A percentile compares a stretch with the other conserved stretches of the same genome.
These are phyloP conservation scores for Aspergillus homomorphus DNA, from an alignment of 495 filamentous ascomycete species.

Conservation along the genomic window DNA sequence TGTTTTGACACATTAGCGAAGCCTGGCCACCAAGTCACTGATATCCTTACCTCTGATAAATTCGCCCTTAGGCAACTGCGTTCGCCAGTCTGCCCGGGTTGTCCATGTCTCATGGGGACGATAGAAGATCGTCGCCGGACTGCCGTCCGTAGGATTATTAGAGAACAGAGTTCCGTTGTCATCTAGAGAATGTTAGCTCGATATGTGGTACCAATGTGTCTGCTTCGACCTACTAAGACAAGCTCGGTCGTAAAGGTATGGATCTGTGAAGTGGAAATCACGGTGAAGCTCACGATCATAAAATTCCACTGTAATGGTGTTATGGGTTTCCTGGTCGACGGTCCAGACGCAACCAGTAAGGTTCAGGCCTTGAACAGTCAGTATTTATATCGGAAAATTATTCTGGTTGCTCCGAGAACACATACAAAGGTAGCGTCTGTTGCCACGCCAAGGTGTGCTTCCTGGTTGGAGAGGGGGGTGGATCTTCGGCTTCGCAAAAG, in stretches of 20 bases:
- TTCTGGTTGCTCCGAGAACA: not conserved
- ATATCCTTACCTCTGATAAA: slow-evolving; percentile 53
- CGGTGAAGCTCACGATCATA: slow-evolving; percentile 89
- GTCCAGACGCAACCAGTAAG: slow-evolving; percentile 95
- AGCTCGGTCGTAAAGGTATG: slow-evolving; percentile 93
- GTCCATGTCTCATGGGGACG: slow-evolving; percentile 98
- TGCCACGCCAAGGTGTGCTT: slow-evolving; percentile 92
- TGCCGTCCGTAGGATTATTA: slow-evolving; percentile 64
- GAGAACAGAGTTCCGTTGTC: slow-evolving; percentile 86
- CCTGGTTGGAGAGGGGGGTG: slow-evolving; percentile 89
- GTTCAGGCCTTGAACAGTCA: slow-evolving; percentile 60
- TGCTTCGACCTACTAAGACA: slow-evolving; percentile 58
- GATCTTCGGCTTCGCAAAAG: slow-evolving; percentile 59
- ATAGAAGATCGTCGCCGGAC: slow-evolving; percentile 86
- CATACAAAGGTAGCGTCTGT: slow-evolving; percentile 82
- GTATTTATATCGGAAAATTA: slow-evolving; percentile 6
- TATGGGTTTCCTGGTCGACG: slow-evolving; percentile 87
- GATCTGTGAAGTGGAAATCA: slow-evolving; percentile 94
- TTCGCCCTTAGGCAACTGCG: slow-evolving; percentile 76
- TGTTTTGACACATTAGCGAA: slow-evolving; percentile 16
- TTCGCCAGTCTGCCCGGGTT: slow-evolving; percentile 84
- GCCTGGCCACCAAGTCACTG: not conserved
- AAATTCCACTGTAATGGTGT: slow-evolving; percentile 96
- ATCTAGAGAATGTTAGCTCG: slow-evolving; percentile 45
- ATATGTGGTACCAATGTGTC: slow-evolving; percentile 6